Conservation (phyloP, 148 eudicot genomes). For the Mesembryanthemum crystallinum region DNA sequence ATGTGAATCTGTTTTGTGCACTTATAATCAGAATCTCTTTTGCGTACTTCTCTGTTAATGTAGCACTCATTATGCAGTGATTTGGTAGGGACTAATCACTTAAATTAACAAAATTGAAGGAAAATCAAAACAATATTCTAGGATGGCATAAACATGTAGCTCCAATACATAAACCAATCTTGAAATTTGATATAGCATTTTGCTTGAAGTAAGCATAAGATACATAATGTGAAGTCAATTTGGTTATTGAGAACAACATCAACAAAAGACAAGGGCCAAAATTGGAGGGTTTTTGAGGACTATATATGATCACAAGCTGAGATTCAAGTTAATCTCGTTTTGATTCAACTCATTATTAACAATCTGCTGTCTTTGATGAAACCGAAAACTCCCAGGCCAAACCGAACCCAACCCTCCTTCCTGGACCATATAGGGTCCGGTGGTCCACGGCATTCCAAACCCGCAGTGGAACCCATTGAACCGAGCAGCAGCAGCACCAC, state of each 20-base stretch:
- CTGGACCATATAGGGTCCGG: neutral
- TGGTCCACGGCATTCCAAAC: constrained; percentile 6
- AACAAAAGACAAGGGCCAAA: neutral
- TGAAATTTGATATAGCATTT: too few species aligned
- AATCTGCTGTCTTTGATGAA: constrained; percentile 13
- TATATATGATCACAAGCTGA: constrained; percentile 25
- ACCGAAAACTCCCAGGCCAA: constrained; percentile 33
- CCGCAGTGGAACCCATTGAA: constrained; percentile 3
- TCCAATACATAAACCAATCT: too few species aligned
- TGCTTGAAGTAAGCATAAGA: neutral
- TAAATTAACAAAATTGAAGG: neutral
- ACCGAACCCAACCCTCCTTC: constrained; percentile 9
- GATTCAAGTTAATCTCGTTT: constrained; percentile 32
- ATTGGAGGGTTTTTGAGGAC: neutral
- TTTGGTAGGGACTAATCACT: too few species aligned
- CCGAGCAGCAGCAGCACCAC: constrained; percentile 17
- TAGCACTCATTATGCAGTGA: too few species aligned
- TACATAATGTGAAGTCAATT: neutral
- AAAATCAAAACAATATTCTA: too few species aligned
- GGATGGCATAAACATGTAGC: too few species aligned
- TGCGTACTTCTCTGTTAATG: too few species aligned
- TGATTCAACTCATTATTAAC: constrained; percentile 6
- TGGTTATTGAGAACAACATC: neutral
- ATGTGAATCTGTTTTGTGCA: too few species aligned
- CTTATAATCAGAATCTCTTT: too few species aligned